Conservation (phyloP, 805 yeast species). For the Candida khao-thaluensis region DNA sequence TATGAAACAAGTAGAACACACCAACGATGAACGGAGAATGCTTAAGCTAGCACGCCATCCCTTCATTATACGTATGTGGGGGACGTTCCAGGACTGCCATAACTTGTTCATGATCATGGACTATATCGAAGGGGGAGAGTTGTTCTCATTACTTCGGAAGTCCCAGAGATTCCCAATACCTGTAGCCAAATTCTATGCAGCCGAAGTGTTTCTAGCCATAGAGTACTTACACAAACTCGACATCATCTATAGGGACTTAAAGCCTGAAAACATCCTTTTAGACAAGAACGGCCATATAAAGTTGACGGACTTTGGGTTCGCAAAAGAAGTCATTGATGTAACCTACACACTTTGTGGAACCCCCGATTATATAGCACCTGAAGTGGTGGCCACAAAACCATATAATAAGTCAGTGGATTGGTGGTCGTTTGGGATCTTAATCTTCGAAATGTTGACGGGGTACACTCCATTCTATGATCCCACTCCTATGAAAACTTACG, state of each 20-base stretch:
- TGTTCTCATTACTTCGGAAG: slow-evolving; percentile 54
- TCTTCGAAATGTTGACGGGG: slow-evolving; percentile 62
- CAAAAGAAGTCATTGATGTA: slow-evolving; percentile 58
- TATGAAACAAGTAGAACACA: slow-evolving; percentile 64
- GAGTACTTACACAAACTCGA: slow-evolving; percentile 60
- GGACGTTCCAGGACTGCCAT: slow-evolving; percentile 59
- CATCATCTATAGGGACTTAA: slow-evolving; percentile 59
- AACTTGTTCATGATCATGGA: slow-evolving; percentile 64
- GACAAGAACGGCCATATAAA: slow-evolving; percentile 62
- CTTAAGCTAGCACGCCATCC: slow-evolving; percentile 59
- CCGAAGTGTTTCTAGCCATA: slow-evolving; percentile 57
- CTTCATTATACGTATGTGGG: slow-evolving; percentile 63
- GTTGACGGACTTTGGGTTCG: slow-evolving; percentile 62
- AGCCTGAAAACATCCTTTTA: slow-evolving; percentile 58
- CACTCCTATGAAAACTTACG: slow-evolving; percentile 63
- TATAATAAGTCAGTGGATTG: slow-evolving; percentile 63
- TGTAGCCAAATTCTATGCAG: slow-evolving; percentile 63
- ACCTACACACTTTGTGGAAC: slow-evolving; percentile 65
- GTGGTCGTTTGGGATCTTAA: slow-evolving; percentile 64
- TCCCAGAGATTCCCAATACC: slow-evolving; percentile 62
- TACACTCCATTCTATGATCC: slow-evolving; percentile 63
- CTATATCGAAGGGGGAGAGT: slow-evolving; percentile 63
- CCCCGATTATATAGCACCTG: slow-evolving; percentile 65
- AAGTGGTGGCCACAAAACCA: slow-evolving; percentile 62
- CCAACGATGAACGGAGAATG: slow-evolving; percentile 62